phyloP scores from a whole-genome alignment of 306 rosid genomes.

The Cucumis cinereus region DNA sequence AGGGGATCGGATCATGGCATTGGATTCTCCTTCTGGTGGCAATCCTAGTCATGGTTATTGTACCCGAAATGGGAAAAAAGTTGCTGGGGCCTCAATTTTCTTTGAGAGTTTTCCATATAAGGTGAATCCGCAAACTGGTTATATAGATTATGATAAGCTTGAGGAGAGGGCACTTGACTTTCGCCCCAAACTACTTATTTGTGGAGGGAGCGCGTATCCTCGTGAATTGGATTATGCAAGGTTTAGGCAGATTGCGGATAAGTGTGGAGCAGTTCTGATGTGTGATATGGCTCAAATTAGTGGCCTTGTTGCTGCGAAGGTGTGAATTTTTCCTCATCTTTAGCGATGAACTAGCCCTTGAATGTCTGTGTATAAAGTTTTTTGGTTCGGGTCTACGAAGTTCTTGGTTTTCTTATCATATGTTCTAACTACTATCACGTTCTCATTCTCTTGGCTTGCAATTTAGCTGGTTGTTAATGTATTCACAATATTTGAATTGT shows the following conservation, averaged over 20 bases:
- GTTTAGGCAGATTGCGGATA: conserved; percentile 83
- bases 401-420: background rate
- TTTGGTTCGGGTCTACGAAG: background rate
- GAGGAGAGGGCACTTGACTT: conserved; percentile 92
- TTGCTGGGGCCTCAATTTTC: conserved; percentile 78
- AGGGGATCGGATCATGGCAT: conserved; percentile 83
- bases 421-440: background rate
- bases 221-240: conserved; percentile 88
- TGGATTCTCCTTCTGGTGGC: conserved; percentile 97
- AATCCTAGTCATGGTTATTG: conserved; percentile 89
- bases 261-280: conserved; percentile 74
- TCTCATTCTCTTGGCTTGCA: background rate
- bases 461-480: background rate
- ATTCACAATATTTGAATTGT: background rate
- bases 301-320: conserved; percentile 86
- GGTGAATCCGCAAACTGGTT: conserved; percentile 70
- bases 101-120: conserved; percentile 85
- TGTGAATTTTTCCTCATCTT: conserved; percentile 21
- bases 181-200: conserved; percentile 93
- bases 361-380: background rate
- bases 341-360: background rate
- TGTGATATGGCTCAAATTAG: conserved; percentile 98
- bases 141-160: conserved; percentile 77
- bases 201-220: conserved; percentile 93
- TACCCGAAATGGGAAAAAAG: conserved; percentile 77